These are phyloP conservation scores for Verticillium nonalfalfae DNA, from an alignment of 2,329 filamentous ascomycete genomes.

Conservation along the genomic window DNA sequence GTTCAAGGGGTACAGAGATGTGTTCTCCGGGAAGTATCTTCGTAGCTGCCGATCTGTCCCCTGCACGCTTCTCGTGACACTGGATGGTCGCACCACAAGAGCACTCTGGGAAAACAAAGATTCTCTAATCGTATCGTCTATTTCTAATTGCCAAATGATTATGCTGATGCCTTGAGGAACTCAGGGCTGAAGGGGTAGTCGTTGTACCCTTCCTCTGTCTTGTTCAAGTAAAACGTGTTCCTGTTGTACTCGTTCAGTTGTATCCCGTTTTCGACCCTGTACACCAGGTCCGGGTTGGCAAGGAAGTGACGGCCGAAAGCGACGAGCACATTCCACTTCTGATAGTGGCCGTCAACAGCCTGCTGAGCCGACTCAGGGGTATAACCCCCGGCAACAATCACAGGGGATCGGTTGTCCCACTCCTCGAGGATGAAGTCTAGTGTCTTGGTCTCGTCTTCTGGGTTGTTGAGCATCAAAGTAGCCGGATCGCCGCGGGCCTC, in stretches of 20 bases:
- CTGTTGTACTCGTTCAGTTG: conserved; percentile 17
- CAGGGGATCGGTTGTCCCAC: conserved; percentile 19
- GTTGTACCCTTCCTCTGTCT: conserved; percentile 4
- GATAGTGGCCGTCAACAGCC: conserved; percentile 17
- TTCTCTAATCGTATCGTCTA: conserved; percentile 9
- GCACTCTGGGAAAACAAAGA: too few relatives aligned
- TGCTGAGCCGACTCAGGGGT: conserved; percentile 9
- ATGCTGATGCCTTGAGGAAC: conserved; percentile 1
- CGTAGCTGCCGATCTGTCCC: too few relatives aligned
- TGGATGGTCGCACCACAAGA: too few relatives aligned
- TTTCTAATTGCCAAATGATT: too few relatives aligned
- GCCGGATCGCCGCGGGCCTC: conserved; percentile 21
- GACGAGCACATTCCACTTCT: conserved; percentile 20
- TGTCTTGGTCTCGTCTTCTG: conserved; percentile 6
- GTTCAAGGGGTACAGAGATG: too few relatives aligned
- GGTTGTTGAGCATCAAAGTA: conserved; percentile 1
- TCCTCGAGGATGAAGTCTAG: conserved; percentile 22
- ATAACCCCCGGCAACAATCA: conserved; percentile 20
- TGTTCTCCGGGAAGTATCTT: too few relatives aligned
- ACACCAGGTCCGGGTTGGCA: conserved; percentile 21
- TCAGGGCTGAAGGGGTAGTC: conserved; percentile 5
- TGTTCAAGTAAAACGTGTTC: conserved; percentile 13
- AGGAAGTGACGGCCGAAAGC: conserved; percentile 21
- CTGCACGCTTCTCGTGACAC: too few relatives aligned
- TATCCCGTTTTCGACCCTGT: conserved; percentile 15